Conservation (phyloP, 129 eudicot genomes). For the Glebionis coronaria region DNA sequence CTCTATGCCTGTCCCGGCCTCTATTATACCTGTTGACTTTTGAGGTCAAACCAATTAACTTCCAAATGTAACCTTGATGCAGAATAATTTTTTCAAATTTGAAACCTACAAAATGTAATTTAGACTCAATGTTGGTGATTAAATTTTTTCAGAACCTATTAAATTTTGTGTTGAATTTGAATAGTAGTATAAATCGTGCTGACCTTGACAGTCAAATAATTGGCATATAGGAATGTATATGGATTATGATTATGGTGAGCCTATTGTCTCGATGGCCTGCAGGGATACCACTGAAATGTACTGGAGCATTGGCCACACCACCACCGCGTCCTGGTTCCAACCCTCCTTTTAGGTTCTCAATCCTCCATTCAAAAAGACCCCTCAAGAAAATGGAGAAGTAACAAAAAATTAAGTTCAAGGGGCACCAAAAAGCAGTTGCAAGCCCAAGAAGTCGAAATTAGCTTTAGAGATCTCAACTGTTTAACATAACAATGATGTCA, state of each 20-base stretch:
- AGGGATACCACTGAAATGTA: conserved; percentile 87
- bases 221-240: background rate
- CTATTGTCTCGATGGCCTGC: background rate
- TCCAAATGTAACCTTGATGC: background rate
- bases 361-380: conserved; percentile 31
- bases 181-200: background rate
- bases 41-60: conserved; percentile 14
- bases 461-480: conserved; percentile 19
- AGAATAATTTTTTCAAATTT: background rate
- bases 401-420: conserved; percentile 39
- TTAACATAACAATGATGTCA: too few relatives aligned
- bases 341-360: conserved; percentile 36
- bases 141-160: background rate
- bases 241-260: conserved; percentile 4
- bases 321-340: conserved; percentile 41
- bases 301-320: conserved; percentile 62
- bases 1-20: conserved; percentile 12
- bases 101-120: background rate
- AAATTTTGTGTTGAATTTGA: background rate
- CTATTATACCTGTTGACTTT: conserved; percentile 14
- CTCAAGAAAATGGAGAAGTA: conserved; percentile 42
- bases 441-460: conserved; percentile 28
- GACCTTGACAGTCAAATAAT: conserved; percentile 17
- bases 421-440: conserved; percentile 15
- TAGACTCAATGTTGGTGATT: background rate